Evolutionary conservation across 208 protist species (phyloP).

Genomic region (Acanthamoeba divionensis): DNA sequence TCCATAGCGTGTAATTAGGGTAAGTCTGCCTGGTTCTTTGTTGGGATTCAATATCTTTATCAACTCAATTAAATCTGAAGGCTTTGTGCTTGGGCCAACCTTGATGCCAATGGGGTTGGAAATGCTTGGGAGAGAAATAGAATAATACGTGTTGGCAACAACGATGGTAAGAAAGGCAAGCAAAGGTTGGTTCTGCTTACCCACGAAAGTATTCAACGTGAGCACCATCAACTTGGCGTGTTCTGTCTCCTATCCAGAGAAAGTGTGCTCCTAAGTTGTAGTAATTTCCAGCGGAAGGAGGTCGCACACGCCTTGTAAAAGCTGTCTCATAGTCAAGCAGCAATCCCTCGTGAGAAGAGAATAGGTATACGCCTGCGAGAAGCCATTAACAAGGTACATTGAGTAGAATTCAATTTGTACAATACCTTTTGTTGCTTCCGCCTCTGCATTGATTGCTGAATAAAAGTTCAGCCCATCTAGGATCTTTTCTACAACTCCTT

Average conservation of each 20-base stretch:
- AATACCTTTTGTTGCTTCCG: background rate
- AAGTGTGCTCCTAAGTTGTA: conserved; percentile 79
- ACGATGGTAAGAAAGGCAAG: too few species aligned
- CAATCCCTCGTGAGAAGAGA: conserved; percentile 77
- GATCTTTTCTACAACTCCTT: conserved; percentile 51
- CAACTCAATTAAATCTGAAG: conserved; percentile 69
- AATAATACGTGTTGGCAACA: too few species aligned
- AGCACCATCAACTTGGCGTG: conserved; percentile 73
- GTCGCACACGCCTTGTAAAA: conserved; percentile 58
- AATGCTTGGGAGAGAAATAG: too few species aligned
- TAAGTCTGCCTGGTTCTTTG: conserved; percentile 61
- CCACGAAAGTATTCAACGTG: conserved; percentile 81
- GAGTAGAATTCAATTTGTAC: background rate
- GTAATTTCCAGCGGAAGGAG: too few species aligned
- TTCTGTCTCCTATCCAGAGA: conserved; percentile 81
- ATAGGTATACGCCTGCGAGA: conserved; percentile 60
- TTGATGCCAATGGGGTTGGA: conserved; percentile 77
- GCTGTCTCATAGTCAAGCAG: conserved; percentile 75
- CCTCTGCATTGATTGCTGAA: background rate
- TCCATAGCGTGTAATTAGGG: conserved; percentile 69
- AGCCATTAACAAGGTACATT: background rate
- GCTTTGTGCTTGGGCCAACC: conserved; percentile 70
- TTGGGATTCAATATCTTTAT: conserved; percentile 68
- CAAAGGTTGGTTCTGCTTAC: too few species aligned
- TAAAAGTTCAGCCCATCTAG: conserved; percentile 54